Evolutionary conservation across 495 filamentous ascomycete species (phyloP), one percentile per base, ranked within the genome.

Genomic region (Penicillium salamii): DNA sequence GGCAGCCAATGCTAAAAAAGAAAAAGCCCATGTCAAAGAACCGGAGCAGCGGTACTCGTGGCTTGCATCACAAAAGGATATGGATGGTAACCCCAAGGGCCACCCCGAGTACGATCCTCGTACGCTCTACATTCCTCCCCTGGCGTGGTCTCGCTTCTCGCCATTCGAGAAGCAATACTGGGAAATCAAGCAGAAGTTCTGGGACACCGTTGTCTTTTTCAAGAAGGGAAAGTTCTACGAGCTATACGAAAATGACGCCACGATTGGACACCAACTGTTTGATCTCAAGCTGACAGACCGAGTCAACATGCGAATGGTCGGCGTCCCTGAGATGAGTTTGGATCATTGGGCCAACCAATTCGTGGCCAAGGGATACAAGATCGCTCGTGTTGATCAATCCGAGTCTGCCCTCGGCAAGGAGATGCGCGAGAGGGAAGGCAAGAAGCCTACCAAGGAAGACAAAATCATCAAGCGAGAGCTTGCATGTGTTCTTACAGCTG

Each of bases 221-320:
- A 97, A 96, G 70, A 99, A 99, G 72, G 93, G 93, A 50, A 99
- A 99, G 64, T 99, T 99, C 70, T 99, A 96, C 66, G 93, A 99
- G 63, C 78, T 99, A 1, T 99, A 97, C 63, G 95, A 99, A 63
- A 95, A 96, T 52, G 93, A 99, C 73, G 93, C 93, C 12, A 97
- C 92, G 0, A 89, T 99, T 46, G 95, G 95, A 11, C 90, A 97
- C 63, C 93, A 97, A 67, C 76, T 96, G 19, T 99, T 99, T 62
- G 93, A 99, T 65, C 76, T 99, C 26, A 99, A 99, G 71, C 86
- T 97, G 52, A 99, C 95, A 0, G 95, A 97, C 57, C 81, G 93
- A 52, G 91, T 99, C 56, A 99, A 99, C 67, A 99, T 99, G 95
- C 89, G 92, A 38, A 96, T 96, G 90, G 91, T 95, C 14, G 91